Percentiles rank a stretch among this genome's conserved stretches.
Conservation (phyloP, 2,329 filamentous ascomycete genomes). For the Cladophialophora carrionii region DNA sequence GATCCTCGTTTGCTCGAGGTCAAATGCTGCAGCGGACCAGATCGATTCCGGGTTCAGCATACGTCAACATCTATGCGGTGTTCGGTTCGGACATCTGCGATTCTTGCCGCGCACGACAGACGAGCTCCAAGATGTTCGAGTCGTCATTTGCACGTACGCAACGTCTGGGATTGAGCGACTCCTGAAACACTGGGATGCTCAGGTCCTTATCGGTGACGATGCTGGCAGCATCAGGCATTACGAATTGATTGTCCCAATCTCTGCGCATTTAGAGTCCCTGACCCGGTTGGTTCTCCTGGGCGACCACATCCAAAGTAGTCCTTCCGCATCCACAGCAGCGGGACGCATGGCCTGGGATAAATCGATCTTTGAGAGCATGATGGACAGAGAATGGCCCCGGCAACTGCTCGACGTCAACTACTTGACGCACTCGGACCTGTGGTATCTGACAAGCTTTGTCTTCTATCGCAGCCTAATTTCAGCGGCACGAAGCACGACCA, state of each 20-base stretch:
- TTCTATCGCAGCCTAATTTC: neutral
- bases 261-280: conserved; percentile 1
- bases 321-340: neutral
- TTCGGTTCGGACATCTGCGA: conserved; percentile 4
- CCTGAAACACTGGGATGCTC: neutral
- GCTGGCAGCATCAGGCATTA: conserved; percentile 2
- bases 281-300: conserved; percentile 5
- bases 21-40: neutral
- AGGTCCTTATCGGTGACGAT: neutral
- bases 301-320: neutral
- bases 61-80: conserved; percentile 1
- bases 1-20: neutral
- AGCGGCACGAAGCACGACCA: neutral
- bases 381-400: conserved; percentile 9
- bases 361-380: conserved; percentile 10
- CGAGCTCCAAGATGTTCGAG: neutral
- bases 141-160: conserved; percentile 12
- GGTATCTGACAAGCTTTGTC: conserved; percentile 2
- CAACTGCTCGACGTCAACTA: neutral
- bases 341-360: neutral
- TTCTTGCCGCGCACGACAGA: neutral
- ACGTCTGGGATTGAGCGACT: neutral
- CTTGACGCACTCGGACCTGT: conserved; percentile 12
- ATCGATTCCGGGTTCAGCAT: neutral
- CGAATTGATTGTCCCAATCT: neutral